Base-by-base conservation (phyloP, 1,284 basidiomycete genomes). In the Ustilago cynodontis region DNA sequence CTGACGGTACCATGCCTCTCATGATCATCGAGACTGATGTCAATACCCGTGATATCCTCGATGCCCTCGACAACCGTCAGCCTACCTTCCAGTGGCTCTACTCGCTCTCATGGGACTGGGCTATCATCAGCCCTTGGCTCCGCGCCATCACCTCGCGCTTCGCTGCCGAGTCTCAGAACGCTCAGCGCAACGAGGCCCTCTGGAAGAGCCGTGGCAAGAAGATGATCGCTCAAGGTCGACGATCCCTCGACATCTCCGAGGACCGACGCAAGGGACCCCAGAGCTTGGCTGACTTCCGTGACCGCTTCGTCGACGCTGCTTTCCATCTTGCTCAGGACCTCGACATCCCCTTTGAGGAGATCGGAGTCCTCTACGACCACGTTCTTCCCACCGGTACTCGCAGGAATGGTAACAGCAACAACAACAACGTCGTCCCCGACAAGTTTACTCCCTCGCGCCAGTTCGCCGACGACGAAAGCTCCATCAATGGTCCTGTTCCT, bases 351-450 rank as follows among this genome's bases (percentile, higher is more conserved):
- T 83, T 88, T 55, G 86, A 88, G 69, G 83, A 86, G 56, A 74
- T 77, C 92, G 94, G 94, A 3, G 88, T 88, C 33, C 87, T 95
- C 66, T 88, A 88, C 77, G 88, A 88, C 79, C 87, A 87, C 57
- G 87, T 88, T 22, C 79, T 88, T 26, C 87, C 87, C 7, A 88
- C 88, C 20, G 88, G 88, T 41, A 88, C 87, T 2, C 75, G 71
- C 24, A 47, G 65, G 10, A 65, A 54, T 41, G 59, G 55, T 28
- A 49, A 20, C 51, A 55, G 18, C 51, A 65, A 29, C 35, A 54
- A 33, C 59, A 53, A 37, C 55, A 51, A 33, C 22, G 59, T 18
- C 39, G 29, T 64, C 31, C 31, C 62, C 8, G 75, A 75, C 63
- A 71, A 74, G 65, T 77, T 71, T 33, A 68, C 65, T 2, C 69